phyloP scores from a whole-genome alignment of 2,329 filamentous ascomycete species.

The Neoarthrinium moseri region DNA sequence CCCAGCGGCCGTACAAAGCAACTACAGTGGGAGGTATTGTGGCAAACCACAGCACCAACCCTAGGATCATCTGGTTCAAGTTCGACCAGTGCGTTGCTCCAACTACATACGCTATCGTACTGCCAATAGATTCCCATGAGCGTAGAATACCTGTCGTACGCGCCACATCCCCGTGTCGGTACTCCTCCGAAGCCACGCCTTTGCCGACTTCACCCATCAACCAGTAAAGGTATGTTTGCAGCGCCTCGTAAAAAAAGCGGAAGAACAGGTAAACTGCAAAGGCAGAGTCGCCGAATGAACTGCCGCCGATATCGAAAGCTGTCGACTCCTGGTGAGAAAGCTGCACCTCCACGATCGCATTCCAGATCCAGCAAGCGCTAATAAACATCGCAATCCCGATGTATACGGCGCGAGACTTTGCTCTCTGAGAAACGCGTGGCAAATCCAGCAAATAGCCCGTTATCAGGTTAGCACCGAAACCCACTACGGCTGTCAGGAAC shows the following conservation, averaged over 20 bases:
- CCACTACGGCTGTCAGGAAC: background rate
- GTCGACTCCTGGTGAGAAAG: background rate
- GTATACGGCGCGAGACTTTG: conserved; percentile 1
- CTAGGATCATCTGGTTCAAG: conserved; percentile 5
- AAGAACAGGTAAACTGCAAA: conserved; percentile 3
- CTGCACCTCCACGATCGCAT: background rate
- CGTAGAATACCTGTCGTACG: conserved; percentile 1
- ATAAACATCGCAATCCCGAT: background rate
- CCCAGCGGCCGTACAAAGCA: background rate
- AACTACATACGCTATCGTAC: background rate
- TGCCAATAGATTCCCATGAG: conserved; percentile 4
- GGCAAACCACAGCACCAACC: conserved; percentile 2
- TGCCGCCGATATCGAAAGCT: conserved; percentile 1
- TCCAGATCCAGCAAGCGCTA: conserved; percentile 5
- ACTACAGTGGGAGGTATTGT: background rate
- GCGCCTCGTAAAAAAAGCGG: conserved; percentile 3
- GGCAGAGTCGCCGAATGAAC: background rate
- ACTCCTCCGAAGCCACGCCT: background rate
- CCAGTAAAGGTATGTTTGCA: conserved; percentile 5
- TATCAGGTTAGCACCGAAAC: background rate
- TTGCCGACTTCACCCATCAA: conserved; percentile 1
- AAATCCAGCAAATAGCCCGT: background rate
- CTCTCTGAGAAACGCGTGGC: background rate
- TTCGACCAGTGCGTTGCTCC: conserved; percentile 4
- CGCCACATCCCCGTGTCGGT: background rate